These are phyloP conservation scores for Trichosporon asahii DNA, from an alignment of 1,284 basidiomycete genomes.

Conservation along the genomic window DNA sequence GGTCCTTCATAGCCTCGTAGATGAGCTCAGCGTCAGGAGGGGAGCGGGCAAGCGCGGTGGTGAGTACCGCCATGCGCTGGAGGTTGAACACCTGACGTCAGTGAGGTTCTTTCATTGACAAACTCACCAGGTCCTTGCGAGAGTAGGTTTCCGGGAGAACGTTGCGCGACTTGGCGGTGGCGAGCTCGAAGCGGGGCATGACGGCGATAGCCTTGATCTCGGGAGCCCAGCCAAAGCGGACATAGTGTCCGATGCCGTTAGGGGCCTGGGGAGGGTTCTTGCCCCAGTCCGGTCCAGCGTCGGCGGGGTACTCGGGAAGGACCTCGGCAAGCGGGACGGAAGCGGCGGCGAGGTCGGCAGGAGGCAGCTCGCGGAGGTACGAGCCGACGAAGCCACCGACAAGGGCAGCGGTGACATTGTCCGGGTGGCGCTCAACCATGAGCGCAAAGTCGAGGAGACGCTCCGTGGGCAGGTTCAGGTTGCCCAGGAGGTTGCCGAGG, in stretches of 20 bases:
- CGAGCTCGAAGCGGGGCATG: slow-evolving; percentile 92
- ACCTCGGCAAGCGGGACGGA: slow-evolving; percentile 94
- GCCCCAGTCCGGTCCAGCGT: slow-evolving; percentile 90
- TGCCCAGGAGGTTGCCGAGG: slow-evolving; percentile 77
- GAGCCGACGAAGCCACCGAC: slow-evolving; percentile 98
- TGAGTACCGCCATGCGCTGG: slow-evolving; percentile 94
- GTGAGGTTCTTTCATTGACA: neutral
- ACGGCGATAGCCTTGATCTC: slow-evolving; percentile 91
- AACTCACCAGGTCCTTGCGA: slow-evolving; percentile 81
- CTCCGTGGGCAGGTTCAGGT: slow-evolving; percentile 64
- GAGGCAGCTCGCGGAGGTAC: slow-evolving; percentile 79
- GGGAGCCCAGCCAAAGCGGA: slow-evolving; percentile 82
- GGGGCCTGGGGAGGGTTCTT: slow-evolving; percentile 82
- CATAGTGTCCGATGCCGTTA: slow-evolving; percentile 86
- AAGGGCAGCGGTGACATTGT: slow-evolving; percentile 97
- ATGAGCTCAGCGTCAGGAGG: slow-evolving; percentile 92
- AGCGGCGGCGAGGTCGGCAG: slow-evolving; percentile 70
- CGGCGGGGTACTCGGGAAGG: slow-evolving; percentile 89
- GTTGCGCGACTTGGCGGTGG: slow-evolving; percentile 88
- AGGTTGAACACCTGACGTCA: slow-evolving; percentile 85
- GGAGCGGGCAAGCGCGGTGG: slow-evolving; percentile 82
- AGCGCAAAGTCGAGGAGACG: slow-evolving; percentile 92
- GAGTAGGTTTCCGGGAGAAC: slow-evolving; percentile 82
- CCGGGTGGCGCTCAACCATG: slow-evolving; percentile 99
- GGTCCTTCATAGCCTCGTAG: slow-evolving; percentile 99